These are phyloP conservation scores for Byssochlamys sp. DNA, from an alignment of 2,329 filamentous ascomycete species.

Conservation along the genomic window DNA sequence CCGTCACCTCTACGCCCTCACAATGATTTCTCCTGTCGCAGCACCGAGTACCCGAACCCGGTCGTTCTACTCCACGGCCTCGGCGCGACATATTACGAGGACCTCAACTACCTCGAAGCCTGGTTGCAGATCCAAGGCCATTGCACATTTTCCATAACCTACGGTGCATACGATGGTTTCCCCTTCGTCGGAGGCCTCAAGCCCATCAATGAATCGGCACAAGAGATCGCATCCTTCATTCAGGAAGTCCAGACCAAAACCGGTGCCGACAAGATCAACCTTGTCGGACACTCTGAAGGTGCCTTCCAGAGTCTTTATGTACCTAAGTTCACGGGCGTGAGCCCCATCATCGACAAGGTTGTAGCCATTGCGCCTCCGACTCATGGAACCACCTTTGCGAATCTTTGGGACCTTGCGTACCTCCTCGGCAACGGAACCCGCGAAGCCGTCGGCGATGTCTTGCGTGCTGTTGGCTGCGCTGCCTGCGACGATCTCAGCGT, in stretches of 20 bases:
- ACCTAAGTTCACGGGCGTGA: conserved; percentile 27
- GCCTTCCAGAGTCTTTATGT: conserved; percentile 34
- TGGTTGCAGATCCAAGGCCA: conserved; percentile 30
- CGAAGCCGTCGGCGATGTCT: conserved; percentile 12
- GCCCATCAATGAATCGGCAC: conserved; percentile 29
- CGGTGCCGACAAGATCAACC: conserved; percentile 28
- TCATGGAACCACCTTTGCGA: conserved; percentile 22
- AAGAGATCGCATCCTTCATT: conserved; percentile 33
- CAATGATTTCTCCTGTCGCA: conserved; percentile 28
- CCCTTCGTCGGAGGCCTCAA: conserved; percentile 31
- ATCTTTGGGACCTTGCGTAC: conserved; percentile 21
- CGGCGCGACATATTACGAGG: conserved; percentile 29
- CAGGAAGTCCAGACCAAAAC: conserved; percentile 26
- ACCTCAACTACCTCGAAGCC: conserved; percentile 26
- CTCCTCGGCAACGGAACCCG: conserved; percentile 16
- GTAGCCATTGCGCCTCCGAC: conserved; percentile 30
- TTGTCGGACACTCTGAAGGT: conserved; percentile 38
- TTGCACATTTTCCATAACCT: conserved; percentile 36
- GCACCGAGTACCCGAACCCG: conserved; percentile 19
- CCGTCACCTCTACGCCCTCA: background rate
- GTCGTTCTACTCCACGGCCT: conserved; percentile 30
- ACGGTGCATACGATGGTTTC: conserved; percentile 30
- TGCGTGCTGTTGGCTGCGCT: conserved; percentile 22
- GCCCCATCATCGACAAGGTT: conserved; percentile 21
- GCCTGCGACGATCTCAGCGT: conserved; percentile 24